Conservation (phyloP, 1,284 basidiomycete genomes). For the Papiliotrema flavescens region DNA sequence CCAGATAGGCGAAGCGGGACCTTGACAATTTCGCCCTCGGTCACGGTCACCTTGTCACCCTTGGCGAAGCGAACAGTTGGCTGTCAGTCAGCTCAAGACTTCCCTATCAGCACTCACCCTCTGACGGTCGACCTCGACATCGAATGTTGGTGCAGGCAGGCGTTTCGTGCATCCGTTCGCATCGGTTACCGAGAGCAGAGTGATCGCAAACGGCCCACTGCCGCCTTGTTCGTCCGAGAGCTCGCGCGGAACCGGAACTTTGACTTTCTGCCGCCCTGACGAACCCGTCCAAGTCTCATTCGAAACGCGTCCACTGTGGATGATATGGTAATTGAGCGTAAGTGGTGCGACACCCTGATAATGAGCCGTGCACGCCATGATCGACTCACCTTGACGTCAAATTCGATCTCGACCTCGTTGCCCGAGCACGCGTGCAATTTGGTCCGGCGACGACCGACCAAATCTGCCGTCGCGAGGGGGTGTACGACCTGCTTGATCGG, state of each 20-base stretch:
- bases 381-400: slow-evolving; percentile 66
- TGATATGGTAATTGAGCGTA: slow-evolving; percentile 73
- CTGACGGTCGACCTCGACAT: slow-evolving; percentile 82
- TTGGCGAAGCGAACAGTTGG: slow-evolving; percentile 74
- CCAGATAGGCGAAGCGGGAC: slow-evolving; percentile 81
- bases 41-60: slow-evolving; percentile 61
- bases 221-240: slow-evolving; percentile 24
- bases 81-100: slow-evolving; percentile 45
- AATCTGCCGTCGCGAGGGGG: slow-evolving; percentile 74
- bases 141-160: slow-evolving; percentile 70
- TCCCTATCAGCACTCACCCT: slow-evolving; percentile 59
- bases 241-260: slow-evolving; percentile 32
- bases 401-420: slow-evolving; percentile 65
- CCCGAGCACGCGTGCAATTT: slow-evolving; percentile 62
- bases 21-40: slow-evolving; percentile 69
- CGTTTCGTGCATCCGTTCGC: slow-evolving; percentile 79
- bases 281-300: slow-evolving; percentile 66
- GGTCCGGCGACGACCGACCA: slow-evolving; percentile 55
- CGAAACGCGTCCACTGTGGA: slow-evolving; percentile 54
- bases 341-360: slow-evolving; percentile 81
- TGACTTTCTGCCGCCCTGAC: slow-evolving; percentile 45
- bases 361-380: neutral
- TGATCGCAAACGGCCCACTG: slow-evolving; percentile 35
- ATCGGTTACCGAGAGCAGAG: slow-evolving; percentile 71
- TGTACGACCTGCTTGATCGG: slow-evolving; percentile 83